These are phyloP conservation scores for Fraxinus ornus DNA, from an alignment of 305 asterid genomes.

Conservation along the genomic window DNA sequence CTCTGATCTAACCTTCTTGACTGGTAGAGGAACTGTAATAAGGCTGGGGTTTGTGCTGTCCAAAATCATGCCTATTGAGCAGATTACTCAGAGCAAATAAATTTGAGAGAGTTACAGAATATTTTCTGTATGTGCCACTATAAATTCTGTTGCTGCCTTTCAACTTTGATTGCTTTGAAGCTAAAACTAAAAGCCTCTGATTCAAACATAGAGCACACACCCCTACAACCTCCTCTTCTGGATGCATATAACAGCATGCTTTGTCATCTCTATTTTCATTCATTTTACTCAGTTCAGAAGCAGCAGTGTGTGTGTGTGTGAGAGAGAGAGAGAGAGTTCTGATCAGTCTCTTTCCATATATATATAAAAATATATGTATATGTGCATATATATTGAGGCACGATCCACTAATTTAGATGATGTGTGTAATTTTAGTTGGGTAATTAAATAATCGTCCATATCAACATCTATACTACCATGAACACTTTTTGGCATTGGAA, in stretches of 20 bases:
- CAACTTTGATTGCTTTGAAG: conserved; percentile 39
- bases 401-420: neutral
- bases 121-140: conserved; percentile 3
- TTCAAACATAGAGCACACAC: conserved; percentile 77
- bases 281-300: conserved; percentile 20
- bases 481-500: neutral
- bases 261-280: conserved; percentile 23
- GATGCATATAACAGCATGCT: conserved; percentile 59
- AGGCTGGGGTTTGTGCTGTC: conserved; percentile 41
- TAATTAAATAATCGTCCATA: neutral
- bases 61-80: conserved; percentile 46
- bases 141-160: neutral
- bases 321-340: neutral
- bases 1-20: conserved; percentile 52
- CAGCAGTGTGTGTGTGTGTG: too few relatives aligned
- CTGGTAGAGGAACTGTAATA: conserved; percentile 41
- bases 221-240: conserved; percentile 55
- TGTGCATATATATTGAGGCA: neutral
- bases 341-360: too few relatives aligned
- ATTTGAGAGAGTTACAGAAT: conserved; percentile 41
- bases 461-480: neutral
- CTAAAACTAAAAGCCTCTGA: conserved; percentile 64
- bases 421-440: neutral
- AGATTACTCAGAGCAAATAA: conserved; percentile 63
- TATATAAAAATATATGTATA: neutral